Evolutionary conservation across 768 basidiomycete genomes (phyloP).

Genomic region (Coprinopsis marcescibilis): DNA sequence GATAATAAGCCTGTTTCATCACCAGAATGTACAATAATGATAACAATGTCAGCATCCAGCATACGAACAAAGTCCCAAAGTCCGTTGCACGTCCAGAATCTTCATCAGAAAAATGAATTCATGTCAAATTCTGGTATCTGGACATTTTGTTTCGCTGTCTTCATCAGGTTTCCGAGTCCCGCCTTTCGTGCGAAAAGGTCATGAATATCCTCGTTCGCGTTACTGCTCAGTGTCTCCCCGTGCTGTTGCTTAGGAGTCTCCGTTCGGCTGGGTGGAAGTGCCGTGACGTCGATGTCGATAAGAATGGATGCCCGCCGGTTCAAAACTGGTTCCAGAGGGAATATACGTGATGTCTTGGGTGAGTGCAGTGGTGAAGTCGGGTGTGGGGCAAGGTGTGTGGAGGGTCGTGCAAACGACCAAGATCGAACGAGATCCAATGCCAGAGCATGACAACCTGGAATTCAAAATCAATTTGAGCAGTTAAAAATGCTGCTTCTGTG

Average conservation of each 20-base stretch:
- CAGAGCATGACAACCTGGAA: conserved; percentile 83
- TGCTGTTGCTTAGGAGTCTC: conserved; percentile 37
- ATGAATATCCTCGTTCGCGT: conserved; percentile 44
- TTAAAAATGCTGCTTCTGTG: too few species aligned
- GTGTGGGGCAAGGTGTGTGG: conserved; percentile 26
- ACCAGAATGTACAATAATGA: conserved; percentile 7
- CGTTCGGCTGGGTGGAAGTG: conserved; percentile 51
- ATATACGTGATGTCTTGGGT: conserved; percentile 33
- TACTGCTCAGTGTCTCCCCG: conserved; percentile 15
- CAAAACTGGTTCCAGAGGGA: conserved; percentile 45
- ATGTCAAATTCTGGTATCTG: conserved; percentile 87
- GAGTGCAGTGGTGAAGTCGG: conserved; percentile 11
- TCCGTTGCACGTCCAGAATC: too few species aligned
- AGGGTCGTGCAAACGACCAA: conserved; percentile 88
- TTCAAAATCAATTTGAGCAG: background rate
- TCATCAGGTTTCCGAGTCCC: conserved; percentile 79
- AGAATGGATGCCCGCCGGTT: conserved; percentile 69
- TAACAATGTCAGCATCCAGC: too few species aligned
- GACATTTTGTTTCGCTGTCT: conserved; percentile 85
- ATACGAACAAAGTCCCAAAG: too few species aligned
- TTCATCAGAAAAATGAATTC: conserved; percentile 67
- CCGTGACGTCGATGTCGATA: conserved; percentile 83
- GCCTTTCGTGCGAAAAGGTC: conserved; percentile 63
- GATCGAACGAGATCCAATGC: conserved; percentile 84
- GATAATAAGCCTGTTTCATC: background rate